Evolutionary conservation across 306 rosid species (phyloP).

Genomic region (Vigna angularis): DNA sequence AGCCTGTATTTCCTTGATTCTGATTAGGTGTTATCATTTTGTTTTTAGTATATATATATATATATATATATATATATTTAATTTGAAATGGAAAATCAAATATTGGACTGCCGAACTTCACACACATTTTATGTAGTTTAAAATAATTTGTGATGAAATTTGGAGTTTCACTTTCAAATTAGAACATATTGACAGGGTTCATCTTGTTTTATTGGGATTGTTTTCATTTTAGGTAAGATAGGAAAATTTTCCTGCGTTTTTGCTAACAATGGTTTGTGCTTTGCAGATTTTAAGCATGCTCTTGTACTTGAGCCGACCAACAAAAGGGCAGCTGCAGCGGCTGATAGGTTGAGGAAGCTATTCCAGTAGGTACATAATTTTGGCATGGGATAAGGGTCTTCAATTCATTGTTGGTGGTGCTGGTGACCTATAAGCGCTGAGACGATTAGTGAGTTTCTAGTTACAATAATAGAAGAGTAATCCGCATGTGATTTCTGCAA

Average conservation of each 20-base stretch:
- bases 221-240: slow-evolving; percentile 1
- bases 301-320: slow-evolving; percentile 98
- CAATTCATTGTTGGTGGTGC: slow-evolving; percentile 29
- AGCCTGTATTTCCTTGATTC: slow-evolving; percentile 13
- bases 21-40: slow-evolving; percentile 4
- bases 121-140: not conserved
- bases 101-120: not conserved
- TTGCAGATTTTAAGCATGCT: slow-evolving; percentile 82
- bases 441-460: slow-evolving; percentile 38
- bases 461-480: slow-evolving; percentile 41
- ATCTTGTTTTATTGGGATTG: not conserved
- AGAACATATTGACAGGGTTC: not conserved
- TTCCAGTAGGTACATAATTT: slow-evolving; percentile 58
- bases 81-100: slow-evolving; percentile 13
- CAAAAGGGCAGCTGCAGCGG: slow-evolving; percentile 84
- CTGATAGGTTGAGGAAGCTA: slow-evolving; percentile 78
- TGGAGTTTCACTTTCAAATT: slow-evolving; percentile 7
- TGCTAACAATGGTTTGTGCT: slow-evolving; percentile 34
- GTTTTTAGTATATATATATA: not conserved
- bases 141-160: slow-evolving; percentile 28
- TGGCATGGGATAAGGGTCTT: slow-evolving; percentile 32
- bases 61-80: not conserved
- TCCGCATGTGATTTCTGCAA: slow-evolving; percentile 44
- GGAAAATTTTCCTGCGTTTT: not conserved
- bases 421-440: slow-evolving; percentile 21